Evolutionary conservation across 306 rosid genomes (phyloP).

Genomic region (Pueraria montana): DNA sequence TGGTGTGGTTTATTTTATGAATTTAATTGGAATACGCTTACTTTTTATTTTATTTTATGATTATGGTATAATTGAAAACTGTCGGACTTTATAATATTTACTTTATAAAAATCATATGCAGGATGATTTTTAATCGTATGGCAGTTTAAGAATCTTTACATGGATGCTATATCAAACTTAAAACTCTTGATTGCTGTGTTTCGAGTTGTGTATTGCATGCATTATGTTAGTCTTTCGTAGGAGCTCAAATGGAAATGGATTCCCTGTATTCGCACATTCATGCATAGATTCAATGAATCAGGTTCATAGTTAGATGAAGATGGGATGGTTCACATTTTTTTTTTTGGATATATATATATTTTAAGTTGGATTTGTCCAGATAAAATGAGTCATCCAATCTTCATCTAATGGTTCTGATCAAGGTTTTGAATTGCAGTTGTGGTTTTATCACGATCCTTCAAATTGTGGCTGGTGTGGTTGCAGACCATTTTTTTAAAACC

Average conservation of each 20-base stretch:
- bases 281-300: neutral
- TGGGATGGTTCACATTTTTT: neutral
- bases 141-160: neutral
- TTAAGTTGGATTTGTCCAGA: neutral
- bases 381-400: neutral
- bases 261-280: neutral
- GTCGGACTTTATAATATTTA: neutral
- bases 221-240: neutral
- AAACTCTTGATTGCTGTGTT: neutral
- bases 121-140: neutral
- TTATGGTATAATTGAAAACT: neutral
- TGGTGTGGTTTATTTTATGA: neutral
- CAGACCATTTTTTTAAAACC: too few relatives aligned
- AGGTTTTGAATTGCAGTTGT: neutral
- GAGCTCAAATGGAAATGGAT: neutral
- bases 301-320: neutral
- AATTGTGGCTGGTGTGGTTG: too few relatives aligned
- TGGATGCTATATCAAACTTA: neutral
- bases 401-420: neutral
- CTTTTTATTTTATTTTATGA: neutral
- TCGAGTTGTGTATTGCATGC: neutral
- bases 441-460: too few relatives aligned
- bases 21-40: neutral
- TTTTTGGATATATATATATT: neutral
- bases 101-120: neutral